Percentiles rank a stretch among this genome's conserved stretches.
These are phyloP conservation scores for Puccinia triticina DNA, from an alignment of 1,284 basidiomycete species.

Conservation along the genomic window DNA sequence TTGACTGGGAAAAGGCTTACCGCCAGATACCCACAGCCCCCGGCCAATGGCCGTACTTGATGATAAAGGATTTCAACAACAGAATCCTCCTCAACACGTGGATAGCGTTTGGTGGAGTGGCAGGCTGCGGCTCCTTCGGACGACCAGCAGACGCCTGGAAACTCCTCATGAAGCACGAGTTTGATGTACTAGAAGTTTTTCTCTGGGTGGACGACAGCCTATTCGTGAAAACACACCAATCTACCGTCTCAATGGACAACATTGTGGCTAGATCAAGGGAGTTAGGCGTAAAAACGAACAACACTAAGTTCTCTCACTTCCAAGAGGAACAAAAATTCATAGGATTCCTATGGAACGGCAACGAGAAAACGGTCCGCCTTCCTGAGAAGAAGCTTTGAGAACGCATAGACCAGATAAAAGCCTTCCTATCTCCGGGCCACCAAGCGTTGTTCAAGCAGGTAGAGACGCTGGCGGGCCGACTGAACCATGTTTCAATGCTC, in stretches of 20 bases:
- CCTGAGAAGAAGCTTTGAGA: not conserved
- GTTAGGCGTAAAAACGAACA: not conserved
- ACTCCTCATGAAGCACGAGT: not conserved
- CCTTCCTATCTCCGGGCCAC: not conserved
- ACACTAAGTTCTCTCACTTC: not conserved
- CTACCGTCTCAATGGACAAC: not conserved
- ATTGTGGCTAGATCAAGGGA: not conserved
- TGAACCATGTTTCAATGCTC: conserved; percentile 5
- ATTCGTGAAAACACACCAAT: not conserved
- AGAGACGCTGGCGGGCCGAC: not conserved
- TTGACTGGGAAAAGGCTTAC: too few relatives aligned
- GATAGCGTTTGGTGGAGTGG: too few relatives aligned
- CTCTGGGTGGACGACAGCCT: not conserved
- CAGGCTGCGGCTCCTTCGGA: too few relatives aligned
- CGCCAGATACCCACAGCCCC: too few relatives aligned
- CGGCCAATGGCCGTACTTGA: too few relatives aligned
- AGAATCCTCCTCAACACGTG: too few relatives aligned
- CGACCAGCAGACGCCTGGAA: not conserved
- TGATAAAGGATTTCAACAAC: not conserved
- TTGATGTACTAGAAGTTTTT: not conserved
- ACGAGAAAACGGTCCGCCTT: not conserved
- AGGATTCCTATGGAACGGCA: not conserved
- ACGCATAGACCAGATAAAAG: not conserved
- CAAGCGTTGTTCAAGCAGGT: not conserved
- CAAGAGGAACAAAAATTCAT: conserved; percentile 15